Base-by-base conservation (phyloP, 2,329 filamentous ascomycete genomes). In the Aspergillus sp. region DNA sequence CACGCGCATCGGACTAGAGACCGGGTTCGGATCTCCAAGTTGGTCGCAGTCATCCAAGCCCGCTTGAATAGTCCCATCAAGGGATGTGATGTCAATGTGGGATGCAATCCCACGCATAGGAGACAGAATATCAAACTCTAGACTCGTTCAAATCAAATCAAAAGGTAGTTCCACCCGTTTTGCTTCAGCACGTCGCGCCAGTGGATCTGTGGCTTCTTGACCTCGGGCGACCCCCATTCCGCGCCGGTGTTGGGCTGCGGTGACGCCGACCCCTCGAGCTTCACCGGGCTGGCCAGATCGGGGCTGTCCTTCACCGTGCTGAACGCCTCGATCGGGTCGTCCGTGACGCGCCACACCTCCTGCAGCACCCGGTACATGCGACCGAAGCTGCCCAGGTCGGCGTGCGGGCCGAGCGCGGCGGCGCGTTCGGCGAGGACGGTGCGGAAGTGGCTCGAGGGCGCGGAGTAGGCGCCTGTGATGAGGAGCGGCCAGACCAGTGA, bases 171-270 rank as follows among this genome's bases (percentile, higher is more conserved):
- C 92, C 91, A 96, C 63, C 85, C 85, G 78, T 93, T 94, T 76
- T 87, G 84, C 76, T 84, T 85, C 91, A 97, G 96, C 69, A 93
- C 84, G 76, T 96, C 89, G 77, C 93, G 83, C 93, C 93, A 97
- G 85, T 92, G 91, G 74, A 96, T 84, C 76, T 88, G 87, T 68
- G 84, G 86, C 62, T 52, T 59, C 49, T 64, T 65, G 16, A 63
- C 58, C 19, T 64, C 60, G 19, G 59, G 60, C 50, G 54, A 47
- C 34, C 5, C 42, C 23, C 60, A 56, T 14, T 46, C 44, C 5
- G 36, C 34, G 29, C 47, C 29, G 17, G 14, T 53, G 43, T 16
- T 54, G 48, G 38, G 58, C 2, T 19, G 32, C 11, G 46, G 57
- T 9, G 63, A 60, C 23, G 55, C 58, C 4, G 60, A 58, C 2